Evolutionary conservation across 2,329 filamentous ascomycete species (phyloP), one percentile per base, ranked within the genome.

Genomic region (Polychaeton citri): DNA sequence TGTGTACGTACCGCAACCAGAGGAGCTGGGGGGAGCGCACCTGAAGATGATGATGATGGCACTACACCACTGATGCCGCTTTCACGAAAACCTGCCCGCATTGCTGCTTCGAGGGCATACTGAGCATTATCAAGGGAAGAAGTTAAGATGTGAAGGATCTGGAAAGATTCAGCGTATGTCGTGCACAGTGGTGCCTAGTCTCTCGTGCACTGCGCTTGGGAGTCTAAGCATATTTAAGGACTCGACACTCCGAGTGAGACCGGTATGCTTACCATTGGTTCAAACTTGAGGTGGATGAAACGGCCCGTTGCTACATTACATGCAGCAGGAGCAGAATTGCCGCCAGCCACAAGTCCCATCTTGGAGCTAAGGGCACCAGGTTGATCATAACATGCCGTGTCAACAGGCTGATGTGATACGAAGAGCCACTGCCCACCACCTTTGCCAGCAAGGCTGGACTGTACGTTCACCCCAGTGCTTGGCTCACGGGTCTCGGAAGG

Each of bases 111-210:
- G 10, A 94, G 70, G 13, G 92, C 67, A 6, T 72, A 66, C 45
- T 93, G 81, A 3, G 88, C 85, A 48, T 88, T 74, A 9, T 71
- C 60, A 0, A 77, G 66, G 0, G 83, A 88, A 12, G 85, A 75
- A 5, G 84, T 77, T 49, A 93, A 71, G 30, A 96, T 69, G 48
- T 96, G 88, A 1, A 96, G 72, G 46, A 95, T 94, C 87, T 93
- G 43, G 15, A 17, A 38, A 18, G 31, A 17, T 12, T 32, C 30
- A 32, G 30, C 18, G 17, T 12, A 9, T 16, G 8, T 8, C 8
- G 15, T 32, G 10, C 15, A 8, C n/a, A n/a, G n/a, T n/a, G n/a
- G n/a, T n/a, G n/a, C n/a, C n/a, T n/a, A n/a, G n/a, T n/a, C n/a
- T n/a, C n/a, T n/a, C n/a, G n/a, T n/a, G n/a, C n/a, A n/a, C n/a